Percentiles rank a stretch among this genome's conserved stretches.
phyloP scores from a whole-genome alignment of 306 rosid genomes.

The Urtica urens region DNA sequence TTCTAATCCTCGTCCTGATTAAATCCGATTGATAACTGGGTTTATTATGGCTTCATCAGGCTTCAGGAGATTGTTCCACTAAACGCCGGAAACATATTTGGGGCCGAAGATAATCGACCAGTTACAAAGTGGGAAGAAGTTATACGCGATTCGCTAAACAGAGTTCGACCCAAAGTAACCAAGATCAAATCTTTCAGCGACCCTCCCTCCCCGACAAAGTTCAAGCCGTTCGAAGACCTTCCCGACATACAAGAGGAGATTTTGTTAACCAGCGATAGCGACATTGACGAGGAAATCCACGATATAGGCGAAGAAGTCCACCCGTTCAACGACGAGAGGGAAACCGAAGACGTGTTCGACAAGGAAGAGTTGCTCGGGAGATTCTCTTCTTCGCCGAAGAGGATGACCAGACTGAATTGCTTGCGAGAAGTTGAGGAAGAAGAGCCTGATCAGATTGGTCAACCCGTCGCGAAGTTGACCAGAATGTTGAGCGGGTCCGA shows the following conservation, averaged over 20 bases:
- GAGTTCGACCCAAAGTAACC: constrained; percentile 34
- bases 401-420: constrained; percentile 56
- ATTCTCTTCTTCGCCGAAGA: constrained; percentile 43
- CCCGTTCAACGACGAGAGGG: constrained; percentile 50
- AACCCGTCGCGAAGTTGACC: constrained; percentile 31
- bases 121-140: constrained; percentile 72
- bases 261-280: constrained; percentile 60
- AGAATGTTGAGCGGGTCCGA: constrained; percentile 65
- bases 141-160: constrained; percentile 56
- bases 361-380: constrained; percentile 30
- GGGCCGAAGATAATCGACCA: constrained; percentile 66
- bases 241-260: constrained; percentile 67
- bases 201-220: constrained; percentile 90
- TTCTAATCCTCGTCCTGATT: not conserved
- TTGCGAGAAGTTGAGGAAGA: constrained; percentile 29
- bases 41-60: constrained; percentile 29
- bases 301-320: constrained; percentile 63
- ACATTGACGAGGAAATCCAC: constrained; percentile 67
- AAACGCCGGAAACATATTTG: constrained; percentile 82
- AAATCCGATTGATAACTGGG: constrained; percentile 9
- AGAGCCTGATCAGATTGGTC: constrained; percentile 25
- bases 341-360: constrained; percentile 16
- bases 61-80: constrained; percentile 96
- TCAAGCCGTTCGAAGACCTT: constrained; percentile 49
- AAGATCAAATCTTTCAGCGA: constrained; percentile 78